Evolutionary conservation across 306 rosid genomes (phyloP).

Genomic region (Rosa persica): DNA sequence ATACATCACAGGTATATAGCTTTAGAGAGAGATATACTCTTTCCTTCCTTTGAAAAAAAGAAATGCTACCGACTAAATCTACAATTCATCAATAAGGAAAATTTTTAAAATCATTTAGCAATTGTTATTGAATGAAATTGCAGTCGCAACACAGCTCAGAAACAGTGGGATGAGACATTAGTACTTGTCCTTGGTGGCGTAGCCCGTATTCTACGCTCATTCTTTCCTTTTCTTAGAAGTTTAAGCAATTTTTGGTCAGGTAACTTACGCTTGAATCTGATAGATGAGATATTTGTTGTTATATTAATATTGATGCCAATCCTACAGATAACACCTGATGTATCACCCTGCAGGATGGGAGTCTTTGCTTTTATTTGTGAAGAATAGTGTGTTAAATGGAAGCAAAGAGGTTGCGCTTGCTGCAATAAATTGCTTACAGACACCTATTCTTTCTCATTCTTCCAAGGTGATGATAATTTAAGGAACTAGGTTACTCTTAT

Average conservation of each 20-base stretch:
- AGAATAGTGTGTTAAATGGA: conserved; percentile 72
- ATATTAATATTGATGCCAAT: conserved; percentile 27
- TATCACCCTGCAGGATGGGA: conserved; percentile 79
- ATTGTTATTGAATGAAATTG: conserved; percentile 38
- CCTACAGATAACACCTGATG: conserved; percentile 14
- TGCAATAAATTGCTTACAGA: conserved; percentile 87
- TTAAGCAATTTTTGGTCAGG: conserved; percentile 87
- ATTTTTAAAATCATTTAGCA: not conserved
- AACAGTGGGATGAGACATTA: conserved; percentile 98
- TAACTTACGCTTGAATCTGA: conserved; percentile 39
- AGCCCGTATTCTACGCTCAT: conserved; percentile 82
- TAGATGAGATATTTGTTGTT: conserved; percentile 13
- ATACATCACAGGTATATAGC: conserved; percentile 85
- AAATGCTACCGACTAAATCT: not conserved
- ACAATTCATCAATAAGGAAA: not conserved
- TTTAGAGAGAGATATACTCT: conserved; percentile 21
- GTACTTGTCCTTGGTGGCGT: conserved; percentile 91
- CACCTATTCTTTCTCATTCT: conserved; percentile 80
- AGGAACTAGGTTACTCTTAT: conserved; percentile 17
- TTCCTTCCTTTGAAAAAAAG: not conserved
- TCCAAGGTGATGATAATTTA: conserved; percentile 56
- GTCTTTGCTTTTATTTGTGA: conserved; percentile 79
- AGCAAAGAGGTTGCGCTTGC: conserved; percentile 98
- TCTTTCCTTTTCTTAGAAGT: conserved; percentile 82
- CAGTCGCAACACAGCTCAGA: conserved; percentile 99